Base-by-base conservation (phyloP, 2,329 filamentous ascomycete genomes). In the Cryphonectria japonica region DNA sequence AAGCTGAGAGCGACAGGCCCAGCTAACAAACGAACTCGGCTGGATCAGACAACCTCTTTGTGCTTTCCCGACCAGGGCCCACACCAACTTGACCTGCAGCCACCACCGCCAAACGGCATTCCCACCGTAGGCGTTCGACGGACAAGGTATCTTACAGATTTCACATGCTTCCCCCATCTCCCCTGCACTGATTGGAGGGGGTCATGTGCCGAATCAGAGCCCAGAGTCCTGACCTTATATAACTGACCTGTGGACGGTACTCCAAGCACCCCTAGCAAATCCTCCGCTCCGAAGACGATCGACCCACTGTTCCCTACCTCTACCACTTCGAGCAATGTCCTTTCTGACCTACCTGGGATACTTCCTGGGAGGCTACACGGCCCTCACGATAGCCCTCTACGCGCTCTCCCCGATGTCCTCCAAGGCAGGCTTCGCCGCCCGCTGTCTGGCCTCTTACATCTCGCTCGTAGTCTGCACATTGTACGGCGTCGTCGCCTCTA, bases 401-500 rank as follows among this genome's bases (percentile, higher is more conserved):
- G 82, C 89, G 80, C 79, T 91, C 73, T 90, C 89, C 72, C 80
- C 86, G 75, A 81, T 87, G 75, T 76, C 88, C 60, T 87, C 89
- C 73, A 84, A 86, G 72, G 87, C 88, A 67, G 87, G 85, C 78
- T 95, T 93, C 82, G 86, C 85, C 76, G 92, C 91, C 75, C 92
- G 93, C 78, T 82, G 86, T 66, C 84, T 93, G 75, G 89, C 89
- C 75, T 85, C 87, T 64, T 93, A 93, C 79, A 83, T 92, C 73
- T 85, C 86, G 52, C 82, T 94, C 66, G 77, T 91, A 69, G 74
- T 86, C 69, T 85, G 79, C 80, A 88, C 95, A 39, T 80, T 85
- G 76, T 97, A 93, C 81, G 96, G 95, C 72, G 92, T 93, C 71
- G 73, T 93, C 63, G 90, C 90, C 39, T 94, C 92, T 61, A 87